phyloP scores from a whole-genome alignment of 2,329 filamentous ascomycete genomes.

The Epichloe sp. region DNA sequence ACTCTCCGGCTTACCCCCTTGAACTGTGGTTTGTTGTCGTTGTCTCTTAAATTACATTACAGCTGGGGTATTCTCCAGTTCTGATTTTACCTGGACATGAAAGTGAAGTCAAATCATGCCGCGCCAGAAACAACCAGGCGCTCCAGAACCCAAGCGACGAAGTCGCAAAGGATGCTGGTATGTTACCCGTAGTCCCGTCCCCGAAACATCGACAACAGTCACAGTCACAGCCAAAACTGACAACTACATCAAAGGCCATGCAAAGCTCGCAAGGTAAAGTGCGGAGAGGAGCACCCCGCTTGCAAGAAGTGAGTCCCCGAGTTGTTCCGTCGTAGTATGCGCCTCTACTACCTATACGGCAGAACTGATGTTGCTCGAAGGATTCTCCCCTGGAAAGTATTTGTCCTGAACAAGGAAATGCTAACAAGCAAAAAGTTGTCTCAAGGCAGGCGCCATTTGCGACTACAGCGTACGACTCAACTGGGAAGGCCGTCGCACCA shows the following conservation, averaged over 20 bases:
- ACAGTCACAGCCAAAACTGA: not conserved
- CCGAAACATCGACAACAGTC: not conserved
- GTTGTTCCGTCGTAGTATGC: not conserved
- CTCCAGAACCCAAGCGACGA: constrained; percentile 29
- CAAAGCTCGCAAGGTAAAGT: constrained; percentile 62
- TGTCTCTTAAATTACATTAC: not conserved
- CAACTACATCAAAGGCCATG: constrained; percentile 45
- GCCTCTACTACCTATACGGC: not conserved
- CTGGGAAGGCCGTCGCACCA: constrained; percentile 52
- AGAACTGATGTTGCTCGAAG: not conserved
- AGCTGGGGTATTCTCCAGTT: not conserved
- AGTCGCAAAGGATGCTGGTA: constrained; percentile 34
- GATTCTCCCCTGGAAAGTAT: no score
- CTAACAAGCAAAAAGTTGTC: constrained; percentile 33
- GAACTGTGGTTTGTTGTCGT: not conserved
- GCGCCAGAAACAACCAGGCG: constrained; percentile 28
- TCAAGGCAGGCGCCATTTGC: constrained; percentile 57
- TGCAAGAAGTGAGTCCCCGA: constrained; percentile 46
- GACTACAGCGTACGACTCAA: constrained; percentile 74
- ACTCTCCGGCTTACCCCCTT: not conserved
- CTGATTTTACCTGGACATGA: not conserved
- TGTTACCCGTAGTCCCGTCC: constrained; percentile 7
- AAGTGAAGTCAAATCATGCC: constrained; percentile 20
- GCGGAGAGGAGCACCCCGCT: constrained; percentile 61
- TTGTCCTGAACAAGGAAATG: not conserved